Base-by-base conservation (phyloP, 345 rosid genomes). In the Eucalyptus decipiens region DNA sequence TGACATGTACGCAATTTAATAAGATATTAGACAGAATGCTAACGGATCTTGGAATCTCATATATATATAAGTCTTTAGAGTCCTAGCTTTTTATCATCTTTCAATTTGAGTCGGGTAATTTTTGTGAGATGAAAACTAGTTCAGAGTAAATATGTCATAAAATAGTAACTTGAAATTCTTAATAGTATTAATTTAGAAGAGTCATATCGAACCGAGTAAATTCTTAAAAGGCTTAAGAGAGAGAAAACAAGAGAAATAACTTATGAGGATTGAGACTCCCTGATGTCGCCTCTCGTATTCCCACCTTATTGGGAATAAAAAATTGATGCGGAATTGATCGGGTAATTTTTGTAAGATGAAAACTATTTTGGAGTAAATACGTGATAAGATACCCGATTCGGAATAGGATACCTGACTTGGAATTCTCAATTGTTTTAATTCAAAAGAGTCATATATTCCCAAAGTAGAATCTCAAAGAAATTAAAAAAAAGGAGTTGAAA, bases 271-370 rank as follows among this genome's bases (percentile, higher is more conserved):
- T 21, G 58, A 52, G 5, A 21, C 58, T 21, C 58, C 58, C 2
- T 52, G 26, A 19, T 21, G 11, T 52, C 0, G 0, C 5, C 2
- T 52, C 5, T 52, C 5, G 1, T 52, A 0, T 1, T 21, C 58
- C 1, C 58, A 52, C 26, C 11, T 52, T 21, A 21, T 52, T 0
- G 1, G 58, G 58, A 52, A 52, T 52, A 52, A 52, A 52, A 19
- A 52, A 52, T 52, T 52, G 11, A 11, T 0, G 0, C 0, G 0
- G 11, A 52, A 52, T 21, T 52, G 26, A 2, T 52, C 0, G 0
- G 26, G 58, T 52, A 52, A 52, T 8, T 52, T 56, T 24, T 5
- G 2, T 11, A 6, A 56, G 62, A 56, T 56, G 14, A 56, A 28
- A 62, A 62, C 4, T 13, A 28, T 17, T 62, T 62, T 3, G 1